These are phyloP conservation scores for Trifolium repens DNA, from an alignment of 306 rosid species.

Conservation along the genomic window DNA sequence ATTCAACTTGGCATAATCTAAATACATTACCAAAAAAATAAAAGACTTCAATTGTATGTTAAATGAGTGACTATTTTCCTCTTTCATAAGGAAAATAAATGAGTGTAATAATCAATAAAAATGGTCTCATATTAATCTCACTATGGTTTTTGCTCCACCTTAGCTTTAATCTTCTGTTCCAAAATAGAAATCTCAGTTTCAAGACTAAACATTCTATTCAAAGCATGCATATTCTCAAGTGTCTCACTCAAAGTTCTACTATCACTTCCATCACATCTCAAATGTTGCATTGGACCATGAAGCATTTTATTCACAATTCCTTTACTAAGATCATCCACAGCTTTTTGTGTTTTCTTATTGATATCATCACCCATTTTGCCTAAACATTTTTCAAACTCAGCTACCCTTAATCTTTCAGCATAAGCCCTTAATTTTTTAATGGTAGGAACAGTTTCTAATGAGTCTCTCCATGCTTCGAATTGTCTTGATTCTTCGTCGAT, in stretches of 20 bases:
- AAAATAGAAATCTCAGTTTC: slow-evolving; percentile 86
- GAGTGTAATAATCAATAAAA: slow-evolving; percentile 38
- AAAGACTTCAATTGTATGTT: not conserved
- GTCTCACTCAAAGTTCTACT: slow-evolving; percentile 88
- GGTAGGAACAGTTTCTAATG: slow-evolving; percentile 97
- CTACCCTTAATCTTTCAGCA: slow-evolving; percentile 89
- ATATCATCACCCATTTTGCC: slow-evolving; percentile 94
- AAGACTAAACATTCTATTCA: slow-evolving; percentile 97
- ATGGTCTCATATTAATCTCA: slow-evolving; percentile 30
- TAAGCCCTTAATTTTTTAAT: slow-evolving; percentile 94
- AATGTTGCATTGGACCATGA: slow-evolving; percentile 99
- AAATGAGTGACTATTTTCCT: slow-evolving; percentile 39
- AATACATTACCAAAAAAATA: not conserved
- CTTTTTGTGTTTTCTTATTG: slow-evolving; percentile 81
- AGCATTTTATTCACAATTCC: slow-evolving; percentile 95
- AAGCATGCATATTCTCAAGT: slow-evolving; percentile 98
- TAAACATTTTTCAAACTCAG: slow-evolving; percentile 91
- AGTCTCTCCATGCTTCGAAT: slow-evolving; percentile 98
- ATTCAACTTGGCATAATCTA: not conserved
- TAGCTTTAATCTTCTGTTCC: slow-evolving; percentile 94
- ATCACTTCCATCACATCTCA: slow-evolving; percentile 97
- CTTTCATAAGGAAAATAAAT: slow-evolving; percentile 52
- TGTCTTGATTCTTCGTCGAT: slow-evolving; percentile 87
- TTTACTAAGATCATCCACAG: slow-evolving; percentile 95
- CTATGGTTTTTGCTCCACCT: slow-evolving; percentile 85